Conservation (phyloP, 352 stramenopile species). For the Pythium insidiosum region DNA sequence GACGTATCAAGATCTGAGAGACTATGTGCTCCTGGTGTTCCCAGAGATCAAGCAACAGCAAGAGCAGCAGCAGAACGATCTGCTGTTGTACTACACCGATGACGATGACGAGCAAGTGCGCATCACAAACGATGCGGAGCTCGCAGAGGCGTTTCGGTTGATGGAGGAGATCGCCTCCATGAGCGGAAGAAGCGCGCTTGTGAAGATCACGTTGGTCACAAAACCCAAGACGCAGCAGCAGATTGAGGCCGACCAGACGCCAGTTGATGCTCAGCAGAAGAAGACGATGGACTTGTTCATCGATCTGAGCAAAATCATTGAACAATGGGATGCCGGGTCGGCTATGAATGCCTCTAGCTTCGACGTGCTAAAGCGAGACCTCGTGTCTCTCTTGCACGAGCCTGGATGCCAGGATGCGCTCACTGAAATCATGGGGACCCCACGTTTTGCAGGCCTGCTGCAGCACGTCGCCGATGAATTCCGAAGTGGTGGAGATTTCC, state of each 20-base stretch:
- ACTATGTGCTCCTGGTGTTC: conserved; percentile 69
- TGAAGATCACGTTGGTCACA: conserved; percentile 63
- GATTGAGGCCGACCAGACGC: conserved; percentile 22
- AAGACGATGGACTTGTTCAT: conserved; percentile 67
- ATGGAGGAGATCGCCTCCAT: conserved; percentile 62
- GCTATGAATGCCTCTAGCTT: conserved; percentile 33
- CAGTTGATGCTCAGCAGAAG: conserved; percentile 45
- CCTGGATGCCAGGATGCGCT: conserved; percentile 64
- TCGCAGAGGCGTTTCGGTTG: conserved; percentile 67
- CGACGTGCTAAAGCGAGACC: conserved; percentile 56
- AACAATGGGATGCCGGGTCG: conserved; percentile 53
- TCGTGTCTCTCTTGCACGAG: conserved; percentile 67
- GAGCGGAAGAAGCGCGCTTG: conserved; percentile 32
- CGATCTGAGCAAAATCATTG: conserved; percentile 65
- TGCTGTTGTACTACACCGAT: conserved; percentile 79
- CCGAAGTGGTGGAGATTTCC: conserved; percentile 44
- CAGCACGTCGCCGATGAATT: conserved; percentile 56
- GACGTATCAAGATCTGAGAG: conserved; percentile 46
- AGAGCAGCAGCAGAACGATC: conserved; percentile 15
- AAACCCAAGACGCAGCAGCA: conserved; percentile 20
- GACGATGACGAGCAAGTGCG: conserved; percentile 78
- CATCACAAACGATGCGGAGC: conserved; percentile 75
- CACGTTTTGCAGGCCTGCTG: conserved; percentile 57
- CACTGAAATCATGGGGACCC: conserved; percentile 63
- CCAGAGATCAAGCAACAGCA: conserved; percentile 34